Base-by-base conservation (phyloP, 495 filamentous ascomycete genomes). In the Penicillium dipodomyicola region DNA sequence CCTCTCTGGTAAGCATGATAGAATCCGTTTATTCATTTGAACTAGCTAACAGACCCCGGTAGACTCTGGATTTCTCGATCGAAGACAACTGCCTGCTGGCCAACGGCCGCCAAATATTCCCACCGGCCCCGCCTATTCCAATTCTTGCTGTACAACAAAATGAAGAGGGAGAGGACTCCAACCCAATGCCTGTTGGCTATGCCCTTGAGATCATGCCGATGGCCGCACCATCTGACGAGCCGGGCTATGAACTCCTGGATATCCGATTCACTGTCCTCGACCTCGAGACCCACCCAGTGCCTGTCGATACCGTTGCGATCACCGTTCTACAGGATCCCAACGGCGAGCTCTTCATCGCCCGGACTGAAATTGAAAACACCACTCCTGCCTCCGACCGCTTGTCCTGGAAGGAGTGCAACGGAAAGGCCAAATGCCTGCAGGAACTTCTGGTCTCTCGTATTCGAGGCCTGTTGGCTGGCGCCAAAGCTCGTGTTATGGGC, bases 91-190 rank as follows among this genome's bases (percentile, higher is more conserved):
- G 65, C 25, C 63, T 82, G 35, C 64, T 70, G 49, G 72, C 78
- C 61, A 82, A 82, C 63, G 77, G 68, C 43, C 70, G 67, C 15
- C 75, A 74, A 42, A 78, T 82, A 54, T 81, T 81, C 71, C 80
- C 79, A 50, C 71, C 75, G 19, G 58, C 67, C 22, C 67, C 68
- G 27, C 68, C 73, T 10, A 59, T 42, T 23, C 64, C 69, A 12
- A 69, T 79, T 46, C 64, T 61, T 19, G 73, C 70, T 25, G 62
- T 74, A 25, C 72, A 77, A 56, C 64, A 65, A 32, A 65, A 67
- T 22, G 59, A 68, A 5, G 72, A 78, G 60, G 71, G 70, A 46
- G 54, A 71, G 49, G 65, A 67, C 32, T 70, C 69, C 37, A 67
- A 67, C 8, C 69, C 73, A 20, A 61, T 78, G 46, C 58, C 64